Evolutionary conservation across 2,329 filamentous ascomycete species (phyloP).

Genomic region (Calonectria pteridis): DNA sequence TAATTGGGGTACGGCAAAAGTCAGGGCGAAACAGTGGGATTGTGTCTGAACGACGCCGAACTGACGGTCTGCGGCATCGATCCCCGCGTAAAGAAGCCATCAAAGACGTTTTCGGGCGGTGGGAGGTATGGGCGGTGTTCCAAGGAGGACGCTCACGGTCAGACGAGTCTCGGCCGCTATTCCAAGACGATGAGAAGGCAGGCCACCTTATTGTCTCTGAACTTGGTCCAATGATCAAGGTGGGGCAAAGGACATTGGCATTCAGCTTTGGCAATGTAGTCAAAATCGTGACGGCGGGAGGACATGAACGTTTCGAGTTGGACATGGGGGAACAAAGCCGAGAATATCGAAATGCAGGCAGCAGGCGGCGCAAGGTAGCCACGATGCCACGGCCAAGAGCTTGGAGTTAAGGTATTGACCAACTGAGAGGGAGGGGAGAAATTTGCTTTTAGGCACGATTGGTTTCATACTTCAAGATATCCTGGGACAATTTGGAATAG

Average conservation of each 20-base stretch:
- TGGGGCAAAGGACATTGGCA: slow-evolving; percentile 75
- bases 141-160: slow-evolving; percentile 58
- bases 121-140: slow-evolving; percentile 69
- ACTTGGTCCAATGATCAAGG: slow-evolving; percentile 72
- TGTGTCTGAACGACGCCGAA: slow-evolving; percentile 28
- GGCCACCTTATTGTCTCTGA: slow-evolving; percentile 73
- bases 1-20: slow-evolving; percentile 72
- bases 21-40: slow-evolving; percentile 33
- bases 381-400: slow-evolving; percentile 37
- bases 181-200: slow-evolving; percentile 54
- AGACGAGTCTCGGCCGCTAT: slow-evolving; percentile 61
- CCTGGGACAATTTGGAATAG: slow-evolving; percentile 31
- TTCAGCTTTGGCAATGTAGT: slow-evolving; percentile 80
- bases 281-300: slow-evolving; percentile 75
- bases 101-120: slow-evolving; percentile 51
- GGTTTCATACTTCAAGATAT: slow-evolving; percentile 24
- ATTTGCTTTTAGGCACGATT: slow-evolving; percentile 4
- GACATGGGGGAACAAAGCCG: slow-evolving; percentile 46
- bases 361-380: slow-evolving; percentile 54
- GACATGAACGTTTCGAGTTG: slow-evolving; percentile 72
- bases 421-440: not conserved
- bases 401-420: slow-evolving; percentile 36
- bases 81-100: slow-evolving; percentile 40
- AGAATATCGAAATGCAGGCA: slow-evolving; percentile 51
- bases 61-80: slow-evolving; percentile 46